A percentile compares a stretch with the other conserved stretches of the same genome.
Evolutionary conservation across 2,329 filamentous ascomycete species (phyloP).

Genomic region (Metarhizium humberi): DNA sequence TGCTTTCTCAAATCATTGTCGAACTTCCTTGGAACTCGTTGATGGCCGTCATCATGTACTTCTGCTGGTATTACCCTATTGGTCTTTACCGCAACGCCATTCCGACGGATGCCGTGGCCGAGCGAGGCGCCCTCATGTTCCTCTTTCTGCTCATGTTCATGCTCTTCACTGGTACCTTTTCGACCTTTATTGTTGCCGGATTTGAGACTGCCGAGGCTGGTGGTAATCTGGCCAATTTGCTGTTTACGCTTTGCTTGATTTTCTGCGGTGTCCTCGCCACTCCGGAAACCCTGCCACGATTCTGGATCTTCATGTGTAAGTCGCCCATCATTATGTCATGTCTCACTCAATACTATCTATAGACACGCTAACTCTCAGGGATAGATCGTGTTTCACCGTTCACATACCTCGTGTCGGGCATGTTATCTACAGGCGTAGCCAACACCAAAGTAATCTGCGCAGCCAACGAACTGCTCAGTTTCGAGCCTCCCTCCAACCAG

Average conservation of each 20-base stretch:
- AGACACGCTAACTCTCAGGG: constrained; percentile 6
- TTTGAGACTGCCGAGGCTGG: constrained; percentile 67
- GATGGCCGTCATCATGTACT: constrained; percentile 66
- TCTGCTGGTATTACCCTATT: constrained; percentile 80
- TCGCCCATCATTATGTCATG: neutral
- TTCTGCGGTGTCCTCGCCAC: constrained; percentile 68
- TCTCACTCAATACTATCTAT: neutral
- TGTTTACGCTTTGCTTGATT: constrained; percentile 64
- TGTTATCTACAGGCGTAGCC: constrained; percentile 62
- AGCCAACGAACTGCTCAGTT: constrained; percentile 57
- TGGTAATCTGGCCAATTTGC: constrained; percentile 65
- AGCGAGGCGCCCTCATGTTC: constrained; percentile 73
- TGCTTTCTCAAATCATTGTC: constrained; percentile 73
- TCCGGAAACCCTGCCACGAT: constrained; percentile 53
- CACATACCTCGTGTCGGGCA: constrained; percentile 67
- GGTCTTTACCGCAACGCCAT: constrained; percentile 64
- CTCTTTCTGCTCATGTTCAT: constrained; percentile 67
- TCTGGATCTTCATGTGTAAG: constrained; percentile 67
- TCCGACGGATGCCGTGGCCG: constrained; percentile 47
- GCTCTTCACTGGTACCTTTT: constrained; percentile 74
- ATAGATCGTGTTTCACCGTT: constrained; percentile 69
- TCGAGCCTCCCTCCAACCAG: constrained; percentile 48
- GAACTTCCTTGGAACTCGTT: constrained; percentile 80
- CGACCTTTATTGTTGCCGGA: constrained; percentile 66
- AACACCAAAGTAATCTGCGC: constrained; percentile 59